These are phyloP conservation scores for Cladosporium sp. DNA, from an alignment of 2,329 filamentous ascomycete genomes.

Conservation along the genomic window DNA sequence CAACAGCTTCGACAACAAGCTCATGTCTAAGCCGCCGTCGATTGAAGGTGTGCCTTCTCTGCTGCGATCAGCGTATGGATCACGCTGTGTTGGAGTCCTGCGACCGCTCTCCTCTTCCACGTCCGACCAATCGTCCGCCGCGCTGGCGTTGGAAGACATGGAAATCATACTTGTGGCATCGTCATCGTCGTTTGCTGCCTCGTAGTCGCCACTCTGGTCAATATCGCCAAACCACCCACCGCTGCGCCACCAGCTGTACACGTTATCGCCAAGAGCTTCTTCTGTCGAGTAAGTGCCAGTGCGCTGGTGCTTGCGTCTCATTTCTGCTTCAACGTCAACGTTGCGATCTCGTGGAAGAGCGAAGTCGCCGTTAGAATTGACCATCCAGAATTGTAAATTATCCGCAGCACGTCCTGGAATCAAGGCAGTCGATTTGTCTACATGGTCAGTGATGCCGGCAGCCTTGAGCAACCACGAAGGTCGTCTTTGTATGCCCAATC, in stretches of 20 bases:
- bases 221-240: slow-evolving; percentile 81
- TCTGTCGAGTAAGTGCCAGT: slow-evolving; percentile 51
- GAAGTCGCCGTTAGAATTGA: slow-evolving; percentile 48
- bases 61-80: slow-evolving; percentile 43
- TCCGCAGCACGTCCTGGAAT: not conserved
- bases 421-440: not conserved
- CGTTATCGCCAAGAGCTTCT: slow-evolving; percentile 63
- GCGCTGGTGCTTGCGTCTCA: slow-evolving; percentile 58
- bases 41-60: slow-evolving; percentile 54
- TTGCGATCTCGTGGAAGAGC: slow-evolving; percentile 57
- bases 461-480: slow-evolving; percentile 62
- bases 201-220: slow-evolving; percentile 77
- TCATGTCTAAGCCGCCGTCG: slow-evolving; percentile 34
- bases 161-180: slow-evolving; percentile 82
- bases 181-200: slow-evolving; percentile 53
- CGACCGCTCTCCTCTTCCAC: slow-evolving; percentile 50
- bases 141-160: slow-evolving; percentile 46
- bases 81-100: slow-evolving; percentile 69
- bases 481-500: slow-evolving; percentile 56
- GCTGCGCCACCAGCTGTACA: slow-evolving; percentile 81
- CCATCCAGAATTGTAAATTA: slow-evolving; percentile 48
- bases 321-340: slow-evolving; percentile 77
- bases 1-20: slow-evolving; percentile 68
- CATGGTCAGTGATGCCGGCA: slow-evolving; percentile 36
- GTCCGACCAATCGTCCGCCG: slow-evolving; percentile 38